Base-by-base conservation (phyloP, 306 rosid genomes). In the Luffa acutangula region DNA sequence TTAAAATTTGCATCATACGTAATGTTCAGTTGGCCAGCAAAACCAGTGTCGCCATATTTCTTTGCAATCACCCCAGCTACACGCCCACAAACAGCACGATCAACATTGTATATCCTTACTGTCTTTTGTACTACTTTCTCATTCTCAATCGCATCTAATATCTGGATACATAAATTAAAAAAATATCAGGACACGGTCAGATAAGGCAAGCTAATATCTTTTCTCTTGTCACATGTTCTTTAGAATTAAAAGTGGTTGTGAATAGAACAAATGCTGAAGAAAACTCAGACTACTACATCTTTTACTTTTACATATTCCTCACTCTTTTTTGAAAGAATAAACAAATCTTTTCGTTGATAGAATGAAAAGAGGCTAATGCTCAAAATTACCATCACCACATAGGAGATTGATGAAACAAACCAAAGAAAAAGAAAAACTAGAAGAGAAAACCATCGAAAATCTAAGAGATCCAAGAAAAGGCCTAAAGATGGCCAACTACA, bases 21-120 rank as follows among this genome's bases (percentile, higher is more conserved):
- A 85, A 95, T 84, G 86, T 95, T 92, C 86, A 95, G 83, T 86
- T 89, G 98, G 79, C 98, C 98, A 69, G 98, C 93, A 84, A 95
- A 95, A 81, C 97, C 98, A 84, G 97, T 89, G 75, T 95, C 98
- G 73, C 98, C 97, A 42, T 95, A 92, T 85, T 95, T 95, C 91
- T 92, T 95, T 33, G 98, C 97, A 85, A 95, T 85, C 72, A 79
- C 87, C 76, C 98, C 98, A 45, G 97, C 92, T 65, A 95, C 84
- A 42, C 98, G 97, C 52, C 98, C 98, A 84, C 98, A 91, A 53
- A 82, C 97, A 83, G 97, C 93, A 52, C 98, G 97, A 59, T 95
- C 97, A 42, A 92, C 80, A 82, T 95, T 95, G 87, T 85, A 91
- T 84, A 95, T 90, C 64, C 87, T 84, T 75, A 85, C 72, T 49